Conservation (phyloP, 768 basidiomycete genomes). For the Chlorophyllum brunneum region DNA sequence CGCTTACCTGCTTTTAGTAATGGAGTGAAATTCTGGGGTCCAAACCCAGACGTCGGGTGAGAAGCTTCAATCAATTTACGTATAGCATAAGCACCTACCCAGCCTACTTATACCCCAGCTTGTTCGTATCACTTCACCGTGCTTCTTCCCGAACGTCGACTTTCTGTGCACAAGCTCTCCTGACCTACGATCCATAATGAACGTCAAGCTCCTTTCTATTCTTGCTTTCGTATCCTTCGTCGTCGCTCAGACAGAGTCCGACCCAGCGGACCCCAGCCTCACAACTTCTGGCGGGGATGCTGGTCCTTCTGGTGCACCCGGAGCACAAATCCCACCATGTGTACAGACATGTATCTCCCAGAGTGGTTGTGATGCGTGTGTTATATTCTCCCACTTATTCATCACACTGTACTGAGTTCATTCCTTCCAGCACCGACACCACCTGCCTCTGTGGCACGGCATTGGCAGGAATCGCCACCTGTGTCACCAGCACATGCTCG, state of each 20-base stretch:
- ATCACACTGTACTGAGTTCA: neutral
- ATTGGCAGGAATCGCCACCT: too few species aligned
- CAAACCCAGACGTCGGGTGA: too few species aligned
- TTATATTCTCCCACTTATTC: neutral
- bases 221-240: constrained; percentile 5
- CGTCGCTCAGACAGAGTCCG: neutral
- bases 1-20: too few species aligned
- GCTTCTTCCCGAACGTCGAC: neutral
- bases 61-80: too few species aligned
- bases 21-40: too few species aligned
- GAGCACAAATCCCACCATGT: neutral
- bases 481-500: too few species aligned
- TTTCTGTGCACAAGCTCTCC: neutral
- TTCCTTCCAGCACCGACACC: neutral
- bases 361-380: constrained; percentile 3
- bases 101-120: constrained; percentile 6
- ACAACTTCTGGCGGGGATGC: neutral
- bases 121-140: neutral
- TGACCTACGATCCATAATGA: constrained; percentile 1
- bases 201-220: constrained; percentile 6
- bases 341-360: neutral
- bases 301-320: neutral
- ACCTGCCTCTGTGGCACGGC: neutral
- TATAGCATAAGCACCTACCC: constrained; percentile 7
- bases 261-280: too few species aligned